These are phyloP conservation scores for Austroboletus sp. DNA, from an alignment of 1,284 basidiomycete genomes.

Conservation along the genomic window DNA sequence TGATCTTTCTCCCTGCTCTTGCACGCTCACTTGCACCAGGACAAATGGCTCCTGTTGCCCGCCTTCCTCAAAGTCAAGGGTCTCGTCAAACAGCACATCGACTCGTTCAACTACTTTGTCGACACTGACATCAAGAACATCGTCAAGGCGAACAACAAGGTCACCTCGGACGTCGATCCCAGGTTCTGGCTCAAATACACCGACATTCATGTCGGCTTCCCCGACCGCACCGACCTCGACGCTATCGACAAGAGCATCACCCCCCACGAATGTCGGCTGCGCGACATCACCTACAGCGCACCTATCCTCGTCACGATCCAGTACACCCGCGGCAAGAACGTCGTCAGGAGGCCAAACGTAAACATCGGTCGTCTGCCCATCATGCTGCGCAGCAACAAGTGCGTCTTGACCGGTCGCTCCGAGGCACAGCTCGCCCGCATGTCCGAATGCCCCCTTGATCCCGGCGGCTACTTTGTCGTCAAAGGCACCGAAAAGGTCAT, in stretches of 20 bases:
- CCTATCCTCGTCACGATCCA: slow-evolving; percentile 93
- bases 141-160: slow-evolving; percentile 85
- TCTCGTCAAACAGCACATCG: slow-evolving; percentile 98
- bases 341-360: slow-evolving; percentile 79
- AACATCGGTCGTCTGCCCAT: slow-evolving; percentile 91
- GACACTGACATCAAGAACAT: slow-evolving; percentile 97
- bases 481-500: slow-evolving; percentile 99
- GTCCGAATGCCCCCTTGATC: slow-evolving; percentile 96
- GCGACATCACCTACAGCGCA: slow-evolving; percentile 93
- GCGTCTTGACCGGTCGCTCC: slow-evolving; percentile 73
- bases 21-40: slow-evolving; percentile 44
- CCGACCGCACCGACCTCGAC: slow-evolving; percentile 80
- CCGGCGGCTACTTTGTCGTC: slow-evolving; percentile 98
- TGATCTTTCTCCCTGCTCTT: background rate
- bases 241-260: slow-evolving; percentile 81
- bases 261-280: slow-evolving; percentile 94
- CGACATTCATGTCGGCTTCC: slow-evolving; percentile 89
- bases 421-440: slow-evolving; percentile 84
- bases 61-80: slow-evolving; percentile 95
- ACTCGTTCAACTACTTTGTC: slow-evolving; percentile 99
- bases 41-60: slow-evolving; percentile 94
- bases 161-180: slow-evolving; percentile 95
- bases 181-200: slow-evolving; percentile 96
- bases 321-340: slow-evolving; percentile 88
- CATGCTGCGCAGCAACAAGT: slow-evolving; percentile 95